Evolutionary conservation across 805 yeast species (phyloP).

Genomic region (Kuraishia cidri): DNA sequence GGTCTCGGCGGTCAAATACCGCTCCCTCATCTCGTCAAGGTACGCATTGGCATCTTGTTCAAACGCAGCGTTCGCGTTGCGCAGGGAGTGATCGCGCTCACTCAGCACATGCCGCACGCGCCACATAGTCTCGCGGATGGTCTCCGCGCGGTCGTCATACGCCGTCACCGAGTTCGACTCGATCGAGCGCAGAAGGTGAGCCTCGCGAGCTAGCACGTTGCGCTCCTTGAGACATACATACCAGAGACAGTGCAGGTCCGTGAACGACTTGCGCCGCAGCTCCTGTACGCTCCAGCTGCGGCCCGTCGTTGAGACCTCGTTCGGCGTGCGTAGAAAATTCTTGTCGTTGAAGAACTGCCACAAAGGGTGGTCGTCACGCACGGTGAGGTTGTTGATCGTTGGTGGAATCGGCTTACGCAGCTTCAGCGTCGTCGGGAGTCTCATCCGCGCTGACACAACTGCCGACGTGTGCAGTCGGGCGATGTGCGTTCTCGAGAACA

Average conservation of each 20-base stretch:
- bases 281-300: conserved; percentile 86
- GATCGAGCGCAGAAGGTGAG: conserved; percentile 36
- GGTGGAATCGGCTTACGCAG: conserved; percentile 85
- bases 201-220: conserved; percentile 71
- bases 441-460: conserved; percentile 9
- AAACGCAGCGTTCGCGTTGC: conserved; percentile 38
- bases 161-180: not conserved
- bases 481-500: not conserved
- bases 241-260: conserved; percentile 90
- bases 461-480: not conserved
- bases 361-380: conserved; percentile 81
- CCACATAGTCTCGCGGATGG: conserved; percentile 57
- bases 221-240: conserved; percentile 78
- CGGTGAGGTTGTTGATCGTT: conserved; percentile 59
- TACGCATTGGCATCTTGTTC: conserved; percentile 33
- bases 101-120: conserved; percentile 79
- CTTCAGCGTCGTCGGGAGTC: conserved; percentile 36
- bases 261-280: conserved; percentile 82
- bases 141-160: conserved; percentile 25
- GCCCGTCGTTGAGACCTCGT: conserved; percentile 44
- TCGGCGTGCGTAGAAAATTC: conserved; percentile 48
- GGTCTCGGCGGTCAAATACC: conserved; percentile 47
- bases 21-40: conserved; percentile 45
- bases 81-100: conserved; percentile 73
- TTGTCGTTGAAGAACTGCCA: conserved; percentile 83